Percentiles rank a stretch among this genome's conserved stretches.
Conservation (phyloP, 116 monocot genomes). For the Posidonia oceanica region DNA sequence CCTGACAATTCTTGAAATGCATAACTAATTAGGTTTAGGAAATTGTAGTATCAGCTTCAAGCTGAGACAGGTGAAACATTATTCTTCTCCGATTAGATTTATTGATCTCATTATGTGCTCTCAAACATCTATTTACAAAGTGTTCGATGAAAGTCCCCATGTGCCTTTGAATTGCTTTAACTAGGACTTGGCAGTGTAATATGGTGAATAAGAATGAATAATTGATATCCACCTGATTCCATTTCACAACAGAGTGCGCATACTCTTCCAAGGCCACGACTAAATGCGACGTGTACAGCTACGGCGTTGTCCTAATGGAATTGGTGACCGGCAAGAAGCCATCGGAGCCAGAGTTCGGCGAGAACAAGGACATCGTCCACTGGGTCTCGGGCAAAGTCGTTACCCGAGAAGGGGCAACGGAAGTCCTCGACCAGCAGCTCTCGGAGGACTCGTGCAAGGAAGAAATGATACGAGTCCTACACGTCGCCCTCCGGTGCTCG, state of each 20-base stretch:
- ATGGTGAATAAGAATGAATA: too few species aligned
- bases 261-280: constrained; percentile 89
- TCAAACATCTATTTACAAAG: too few species aligned
- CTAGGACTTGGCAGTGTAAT: too few species aligned
- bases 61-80: too few species aligned
- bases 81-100: too few species aligned
- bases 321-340: constrained; percentile 87
- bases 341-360: constrained; percentile 68
- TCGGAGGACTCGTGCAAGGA: constrained; percentile 48
- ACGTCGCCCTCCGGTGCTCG: constrained; percentile 71
- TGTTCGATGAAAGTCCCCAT: too few species aligned
- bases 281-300: constrained; percentile 98
- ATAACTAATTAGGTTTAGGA: too few species aligned
- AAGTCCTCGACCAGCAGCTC: constrained; percentile 49
- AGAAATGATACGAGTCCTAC: constrained; percentile 62
- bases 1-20: too few species aligned
- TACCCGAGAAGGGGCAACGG: constrained; percentile 33
- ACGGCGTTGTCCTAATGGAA: constrained; percentile 94
- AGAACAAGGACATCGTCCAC: constrained; percentile 58
- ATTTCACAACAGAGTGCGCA: constrained; percentile 59
- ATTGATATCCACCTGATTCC: not conserved
- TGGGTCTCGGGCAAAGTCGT: constrained; percentile 59
- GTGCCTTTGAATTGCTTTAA: too few species aligned
- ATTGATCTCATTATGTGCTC: too few species aligned
- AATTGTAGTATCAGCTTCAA: too few species aligned